Conservation (phyloP, 768 basidiomycete species). For the Lactarius hengduanensis region DNA sequence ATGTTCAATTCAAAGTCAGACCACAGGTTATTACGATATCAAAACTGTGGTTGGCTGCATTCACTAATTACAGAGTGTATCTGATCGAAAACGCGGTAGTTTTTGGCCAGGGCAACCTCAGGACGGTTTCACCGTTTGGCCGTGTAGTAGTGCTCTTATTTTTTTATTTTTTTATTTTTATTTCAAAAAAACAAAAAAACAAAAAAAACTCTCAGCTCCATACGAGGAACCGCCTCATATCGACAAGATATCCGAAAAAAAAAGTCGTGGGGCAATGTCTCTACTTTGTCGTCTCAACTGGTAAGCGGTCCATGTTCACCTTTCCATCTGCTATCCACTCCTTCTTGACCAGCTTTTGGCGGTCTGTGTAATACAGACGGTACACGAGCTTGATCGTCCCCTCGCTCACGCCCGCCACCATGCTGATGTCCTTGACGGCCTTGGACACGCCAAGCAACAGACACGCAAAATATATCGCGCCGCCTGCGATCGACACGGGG, state of each 20-base stretch:
- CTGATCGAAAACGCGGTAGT: no score
- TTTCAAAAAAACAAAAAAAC: no score
- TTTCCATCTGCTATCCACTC: constrained; percentile 83
- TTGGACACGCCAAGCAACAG: constrained; percentile 73
- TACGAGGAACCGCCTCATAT: not conserved
- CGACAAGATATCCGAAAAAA: not conserved
- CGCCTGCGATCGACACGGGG: constrained; percentile 98
- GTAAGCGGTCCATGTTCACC: constrained; percentile 48
- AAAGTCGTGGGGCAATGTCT: not conserved
- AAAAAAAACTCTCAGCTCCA: not conserved
- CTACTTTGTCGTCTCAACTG: constrained; percentile 33
- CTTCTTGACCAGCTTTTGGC: constrained; percentile 77
- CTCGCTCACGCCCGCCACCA: constrained; percentile 92
- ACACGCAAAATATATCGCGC: constrained; percentile 92
- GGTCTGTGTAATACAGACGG: constrained; percentile 68
- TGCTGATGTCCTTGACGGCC: constrained; percentile 80
- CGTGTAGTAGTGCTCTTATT: no score
- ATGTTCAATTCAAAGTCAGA: no score
- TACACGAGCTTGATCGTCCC: constrained; percentile 77
- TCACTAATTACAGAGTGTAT: no score
- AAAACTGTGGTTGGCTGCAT: no score
- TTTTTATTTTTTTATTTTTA: no score
- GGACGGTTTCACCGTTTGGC: no score
- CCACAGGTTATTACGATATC: no score
- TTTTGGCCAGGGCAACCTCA: no score